phyloP scores from a whole-genome alignment of 805 yeast species.

The Komagataella pseudopastoris region DNA sequence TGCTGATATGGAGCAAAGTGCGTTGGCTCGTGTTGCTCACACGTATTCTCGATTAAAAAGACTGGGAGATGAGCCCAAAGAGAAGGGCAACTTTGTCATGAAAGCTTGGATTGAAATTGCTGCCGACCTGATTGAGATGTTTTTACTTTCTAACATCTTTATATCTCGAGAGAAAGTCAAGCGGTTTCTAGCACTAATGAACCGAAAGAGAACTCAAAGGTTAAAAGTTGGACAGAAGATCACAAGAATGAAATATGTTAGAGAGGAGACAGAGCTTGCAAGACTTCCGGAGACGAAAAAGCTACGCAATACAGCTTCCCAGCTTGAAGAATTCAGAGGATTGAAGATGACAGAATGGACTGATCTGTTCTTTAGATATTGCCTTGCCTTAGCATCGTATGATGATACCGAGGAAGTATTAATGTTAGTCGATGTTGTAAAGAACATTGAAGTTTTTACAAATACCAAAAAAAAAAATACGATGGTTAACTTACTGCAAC shows the following conservation, averaged over 20 bases:
- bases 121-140: slow-evolving; percentile 70
- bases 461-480: slow-evolving; percentile 49
- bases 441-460: slow-evolving; percentile 64
- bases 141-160: slow-evolving; percentile 63
- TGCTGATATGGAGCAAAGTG: slow-evolving; percentile 15
- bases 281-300: slow-evolving; percentile 8
- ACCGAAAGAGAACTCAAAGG: slow-evolving; percentile 44
- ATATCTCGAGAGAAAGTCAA: slow-evolving; percentile 67
- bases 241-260: slow-evolving; percentile 50
- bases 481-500: slow-evolving; percentile 47
- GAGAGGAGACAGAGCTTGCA: slow-evolving; percentile 34
- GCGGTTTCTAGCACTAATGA: slow-evolving; percentile 52
- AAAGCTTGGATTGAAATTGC: slow-evolving; percentile 77
- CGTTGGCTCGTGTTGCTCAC: slow-evolving; percentile 25
- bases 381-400: slow-evolving; percentile 50
- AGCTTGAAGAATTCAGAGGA: slow-evolving; percentile 59
- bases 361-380: slow-evolving; percentile 65
- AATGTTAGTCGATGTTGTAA: slow-evolving; percentile 57
- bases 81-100: slow-evolving; percentile 46
- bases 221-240: slow-evolving; percentile 63
- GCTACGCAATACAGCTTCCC: slow-evolving; percentile 17
- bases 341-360: slow-evolving; percentile 75
- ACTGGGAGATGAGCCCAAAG: slow-evolving; percentile 31
- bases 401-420: slow-evolving; percentile 49
- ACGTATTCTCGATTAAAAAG: slow-evolving; percentile 34